Evolutionary conservation across 2,329 filamentous ascomycete species (phyloP), one percentile per base, ranked within the genome.

Genomic region (Lojkania enalia): DNA sequence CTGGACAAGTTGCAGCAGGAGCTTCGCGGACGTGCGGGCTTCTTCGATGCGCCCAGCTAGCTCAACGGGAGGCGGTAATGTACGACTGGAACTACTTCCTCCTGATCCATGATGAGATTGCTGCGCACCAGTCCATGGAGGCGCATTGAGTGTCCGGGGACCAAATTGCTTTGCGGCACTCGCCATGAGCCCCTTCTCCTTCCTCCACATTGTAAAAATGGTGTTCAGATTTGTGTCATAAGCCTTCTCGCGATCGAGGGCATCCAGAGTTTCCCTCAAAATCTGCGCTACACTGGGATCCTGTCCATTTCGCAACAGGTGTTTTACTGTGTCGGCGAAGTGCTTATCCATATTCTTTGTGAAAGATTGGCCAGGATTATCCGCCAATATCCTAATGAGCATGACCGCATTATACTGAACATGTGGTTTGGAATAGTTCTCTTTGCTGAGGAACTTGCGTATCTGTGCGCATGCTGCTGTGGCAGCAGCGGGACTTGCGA

Each of bases 391-490:
- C 50, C 92, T 86, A 57, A 95, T 78, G 44, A 99, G 81, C 94
- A 97, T 97, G 62, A 97, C 84, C 52, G 90, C 87, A 73, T 97
- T 96, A 78, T 96, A 97, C 71, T 97, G 92, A 57, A 85, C 84
- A 59, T 87, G 84, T 7, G 88, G 83, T 33, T 77, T 72, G 23
- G 66, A 66, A 54, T 72, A 77, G 71, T 88, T 84, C 35, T 91
- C 87, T 55, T 84, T 86, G 58, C 83, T 79, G 48, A 99, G 76
- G 67, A 86, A 92, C 69, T 89, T 91, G 66, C 89, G 87, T 64
- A 97, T 89, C 54, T 87, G 77, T 54, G 82, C 76, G 38, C 90
- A 90, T 58, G 88, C 89, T 60, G 91, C 87, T 53, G 85, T 83
- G 18, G 92, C 91, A 4, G 94, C 94, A 35, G 78, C 76, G 6